Evolutionary conservation across 2,329 filamentous ascomycete genomes (phyloP), one percentile per base, ranked within the genome.

Genomic region (Xylariomycetidae sp.): DNA sequence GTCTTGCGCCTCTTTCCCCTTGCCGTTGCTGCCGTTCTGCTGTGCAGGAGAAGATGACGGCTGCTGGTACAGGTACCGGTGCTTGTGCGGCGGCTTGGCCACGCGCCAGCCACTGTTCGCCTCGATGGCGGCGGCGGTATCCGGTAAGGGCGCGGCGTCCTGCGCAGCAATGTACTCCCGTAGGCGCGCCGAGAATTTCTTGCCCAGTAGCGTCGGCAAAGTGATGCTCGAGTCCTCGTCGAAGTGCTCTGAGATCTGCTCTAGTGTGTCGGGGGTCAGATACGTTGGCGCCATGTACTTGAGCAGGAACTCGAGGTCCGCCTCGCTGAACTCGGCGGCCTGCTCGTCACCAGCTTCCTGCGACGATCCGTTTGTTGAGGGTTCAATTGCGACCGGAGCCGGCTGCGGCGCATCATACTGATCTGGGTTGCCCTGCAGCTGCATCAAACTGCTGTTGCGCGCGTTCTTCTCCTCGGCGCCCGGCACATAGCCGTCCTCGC

Each of bases 251-350:
- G 78, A 74, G 35, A 95, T 74, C 51, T 88, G 79, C 41, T 92
- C 85, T 10, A 95, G 74, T 2, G 87, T 92, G 56, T 95, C 89
- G 0, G 92, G 92, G 0, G 86, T 93, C 10, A 98, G 73, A 56
- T 95, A 98, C 10, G 82, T 85, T 0, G 92, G 89, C 10, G 86
- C 75, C 54, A 98, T 81, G 65, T 88, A 98, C 56, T 88, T 82
- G 45, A 96, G 76, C 35, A 98, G 63, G 58, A 95, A 96, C 43
- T 90, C 84, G 19, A 95, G 72, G 48, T 96, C 92, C 12, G 74
- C 70, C 55, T 86, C 84, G 12, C 84, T 80, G 25, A 95, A 60
- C 17, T 70, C 72, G 17, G 70, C 71, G 6, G 71, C 67, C 12
- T 79, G 71, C 54, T 85, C 83, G 12, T 83, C 80, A 25, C 95